These are phyloP conservation scores for Cyberlindnera suaveolens DNA, from an alignment of 805 yeast species.

Conservation along the genomic window DNA sequence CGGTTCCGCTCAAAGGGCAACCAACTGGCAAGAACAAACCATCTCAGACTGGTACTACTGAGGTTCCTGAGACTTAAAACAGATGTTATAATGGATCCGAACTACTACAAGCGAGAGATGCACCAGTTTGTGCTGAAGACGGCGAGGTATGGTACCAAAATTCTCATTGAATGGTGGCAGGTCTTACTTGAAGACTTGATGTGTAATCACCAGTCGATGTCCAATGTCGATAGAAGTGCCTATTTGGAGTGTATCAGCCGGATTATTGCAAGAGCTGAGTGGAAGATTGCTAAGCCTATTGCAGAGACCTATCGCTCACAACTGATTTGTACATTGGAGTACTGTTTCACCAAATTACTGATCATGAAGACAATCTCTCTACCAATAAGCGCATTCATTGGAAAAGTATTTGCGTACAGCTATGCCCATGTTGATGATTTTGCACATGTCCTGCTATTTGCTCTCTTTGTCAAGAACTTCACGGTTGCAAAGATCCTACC, in stretches of 20 bases:
- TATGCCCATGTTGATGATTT: constrained; percentile 44
- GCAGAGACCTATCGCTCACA: constrained; percentile 1
- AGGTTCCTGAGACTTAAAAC: constrained; percentile 7
- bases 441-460: constrained; percentile 46
- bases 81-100: constrained; percentile 3
- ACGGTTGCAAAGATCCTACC: constrained; percentile 28
- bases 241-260: constrained; percentile 12
- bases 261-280: constrained; percentile 10
- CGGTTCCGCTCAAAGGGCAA: constrained; percentile 5
- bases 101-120: constrained; percentile 6
- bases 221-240: constrained; percentile 10
- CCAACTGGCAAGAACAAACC: constrained; percentile 8
- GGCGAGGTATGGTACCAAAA: constrained; percentile 6
- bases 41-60: constrained; percentile 7
- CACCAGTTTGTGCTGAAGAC: constrained; percentile 5
- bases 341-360: constrained; percentile 11
- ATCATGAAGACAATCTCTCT: constrained; percentile 13
- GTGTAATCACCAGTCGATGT: constrained; percentile 1
- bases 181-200: constrained; percentile 6
- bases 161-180: constrained; percentile 10
- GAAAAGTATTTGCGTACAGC: constrained; percentile 54
- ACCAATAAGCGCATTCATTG: constrained; percentile 39
- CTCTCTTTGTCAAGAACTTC: constrained; percentile 47
- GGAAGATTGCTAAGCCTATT: constrained; percentile 4
- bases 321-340: constrained; percentile 8